Evolutionary conservation across 805 yeast genomes (phyloP).

Genomic region (Myxozyma monticola): DNA sequence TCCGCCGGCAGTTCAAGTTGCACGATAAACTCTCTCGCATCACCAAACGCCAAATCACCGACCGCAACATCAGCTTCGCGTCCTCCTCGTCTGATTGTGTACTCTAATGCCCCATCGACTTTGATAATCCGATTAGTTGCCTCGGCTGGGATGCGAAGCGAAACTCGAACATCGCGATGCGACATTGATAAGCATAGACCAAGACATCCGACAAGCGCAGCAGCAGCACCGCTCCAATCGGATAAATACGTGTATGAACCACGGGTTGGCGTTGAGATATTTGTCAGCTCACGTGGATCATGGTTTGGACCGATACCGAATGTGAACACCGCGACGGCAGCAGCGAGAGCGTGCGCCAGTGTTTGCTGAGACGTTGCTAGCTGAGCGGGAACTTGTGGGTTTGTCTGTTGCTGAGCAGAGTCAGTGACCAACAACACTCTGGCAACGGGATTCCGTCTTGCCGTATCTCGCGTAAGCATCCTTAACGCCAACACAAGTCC

Average conservation of each 20-base stretch:
- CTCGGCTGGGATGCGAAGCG: conserved; percentile 16
- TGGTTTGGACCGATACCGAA: conserved; percentile 33
- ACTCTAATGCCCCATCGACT: conserved; percentile 15
- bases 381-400: no score
- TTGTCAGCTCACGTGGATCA: conserved; percentile 26
- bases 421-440: no score
- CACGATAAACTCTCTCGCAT: conserved; percentile 17
- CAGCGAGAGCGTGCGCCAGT: not conserved
- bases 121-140: conserved; percentile 14
- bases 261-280: conserved; percentile 14
- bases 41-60: conserved; percentile 25
- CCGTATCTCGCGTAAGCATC: no score
- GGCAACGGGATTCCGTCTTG: no score
- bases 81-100: conserved; percentile 7
- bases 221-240: conserved; percentile 29
- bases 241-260: conserved; percentile 32
- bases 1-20: conserved; percentile 20
- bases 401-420: no score
- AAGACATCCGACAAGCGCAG: conserved; percentile 25
- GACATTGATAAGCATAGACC: conserved; percentile 22
- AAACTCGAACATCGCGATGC: conserved; percentile 21
- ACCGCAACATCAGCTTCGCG: conserved; percentile 21
- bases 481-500: no score
- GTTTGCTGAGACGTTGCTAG: not conserved
- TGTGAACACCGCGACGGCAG: conserved; percentile 19